Percentiles rank a stretch among this genome's conserved stretches.
Conservation (phyloP, 257 asterid species). For the Rauvolfia tetraphylla region DNA sequence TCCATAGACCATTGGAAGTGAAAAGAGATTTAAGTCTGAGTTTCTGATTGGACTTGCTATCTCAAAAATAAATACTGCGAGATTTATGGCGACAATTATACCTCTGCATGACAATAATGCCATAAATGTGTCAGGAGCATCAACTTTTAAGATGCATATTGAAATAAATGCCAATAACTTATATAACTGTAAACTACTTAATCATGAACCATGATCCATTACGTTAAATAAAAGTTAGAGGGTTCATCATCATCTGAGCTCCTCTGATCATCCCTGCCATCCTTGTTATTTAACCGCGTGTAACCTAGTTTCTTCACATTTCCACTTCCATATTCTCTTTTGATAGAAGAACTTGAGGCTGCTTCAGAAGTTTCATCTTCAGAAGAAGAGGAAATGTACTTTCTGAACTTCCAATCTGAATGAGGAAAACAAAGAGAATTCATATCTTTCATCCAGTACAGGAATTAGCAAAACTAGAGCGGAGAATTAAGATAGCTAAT, state of each 20-base stretch:
- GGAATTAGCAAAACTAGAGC: not conserved
- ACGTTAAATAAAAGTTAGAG: slow-evolving; percentile 66
- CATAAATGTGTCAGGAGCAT: not conserved
- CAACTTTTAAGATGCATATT: not conserved
- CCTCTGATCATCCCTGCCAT: slow-evolving; percentile 18
- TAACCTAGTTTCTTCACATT: slow-evolving; percentile 24
- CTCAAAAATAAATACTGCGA: slow-evolving; percentile 81
- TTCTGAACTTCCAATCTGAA: slow-evolving; percentile 43
- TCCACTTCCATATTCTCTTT: slow-evolving; percentile 24
- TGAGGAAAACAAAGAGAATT: not conserved
- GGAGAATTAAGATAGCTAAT: not conserved
- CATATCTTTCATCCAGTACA: not conserved
- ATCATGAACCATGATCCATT: slow-evolving; percentile 18
- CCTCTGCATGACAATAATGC: slow-evolving; percentile 47
- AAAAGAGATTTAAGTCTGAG: slow-evolving; percentile 49
- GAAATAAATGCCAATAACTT: not conserved
- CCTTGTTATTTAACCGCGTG: slow-evolving; percentile 34
- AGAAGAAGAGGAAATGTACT: slow-evolving; percentile 17
- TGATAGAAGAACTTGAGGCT: slow-evolving; percentile 19
- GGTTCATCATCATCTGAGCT: slow-evolving; percentile 39
- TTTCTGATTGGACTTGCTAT: slow-evolving; percentile 72
- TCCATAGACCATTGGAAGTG: slow-evolving; percentile 71
- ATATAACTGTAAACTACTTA: not conserved
- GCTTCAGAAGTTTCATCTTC: slow-evolving; percentile 25
- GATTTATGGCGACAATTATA: slow-evolving; percentile 56